These are phyloP conservation scores for Gilbertella persicaria DNA, from an alignment of 371 early-diverging fungal species.

Conservation along the genomic window DNA sequence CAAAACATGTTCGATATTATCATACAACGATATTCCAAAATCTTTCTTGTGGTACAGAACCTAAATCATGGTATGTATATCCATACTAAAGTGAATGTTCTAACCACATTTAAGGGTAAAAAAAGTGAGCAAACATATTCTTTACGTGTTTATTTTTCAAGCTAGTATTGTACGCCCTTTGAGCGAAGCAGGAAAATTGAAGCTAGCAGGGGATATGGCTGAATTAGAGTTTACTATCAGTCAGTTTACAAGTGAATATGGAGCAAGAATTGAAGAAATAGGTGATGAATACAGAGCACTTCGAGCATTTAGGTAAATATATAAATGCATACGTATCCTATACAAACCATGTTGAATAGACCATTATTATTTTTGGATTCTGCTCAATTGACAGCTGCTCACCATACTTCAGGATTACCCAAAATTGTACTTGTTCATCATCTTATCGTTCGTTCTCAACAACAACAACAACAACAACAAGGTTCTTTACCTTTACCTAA, in stretches of 20 bases:
- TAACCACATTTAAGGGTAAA: slow-evolving; percentile 41
- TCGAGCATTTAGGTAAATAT: slow-evolving; percentile 53
- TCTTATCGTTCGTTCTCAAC: slow-evolving; percentile 57
- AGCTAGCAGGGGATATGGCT: slow-evolving; percentile 70
- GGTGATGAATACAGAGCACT: slow-evolving; percentile 60
- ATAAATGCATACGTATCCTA: background rate
- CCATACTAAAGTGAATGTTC: background rate
- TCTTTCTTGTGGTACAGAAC: slow-evolving; percentile 64
- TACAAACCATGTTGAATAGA: slow-evolving; percentile 15
- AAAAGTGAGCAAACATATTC: slow-evolving; percentile 45
- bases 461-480: slow-evolving; percentile 30
- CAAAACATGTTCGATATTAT: slow-evolving; percentile 57
- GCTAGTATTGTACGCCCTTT: slow-evolving; percentile 62
- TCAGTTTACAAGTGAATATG: slow-evolving; percentile 55
- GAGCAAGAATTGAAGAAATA: slow-evolving; percentile 55
- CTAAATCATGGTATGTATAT: slow-evolving; percentile 54
- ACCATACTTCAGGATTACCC: slow-evolving; percentile 52
- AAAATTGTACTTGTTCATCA: slow-evolving; percentile 57
- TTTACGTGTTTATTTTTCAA: slow-evolving; percentile 64
- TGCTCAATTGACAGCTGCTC: slow-evolving; percentile 51
- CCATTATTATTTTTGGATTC: slow-evolving; percentile 62
- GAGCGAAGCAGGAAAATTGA: slow-evolving; percentile 63
- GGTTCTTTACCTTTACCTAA: slow-evolving; percentile 58
- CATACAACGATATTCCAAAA: slow-evolving; percentile 56
- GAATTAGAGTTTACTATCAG: slow-evolving; percentile 67